phyloP scores from a whole-genome alignment of 2,329 filamentous ascomycete genomes.

The Onygenales sp. region DNA sequence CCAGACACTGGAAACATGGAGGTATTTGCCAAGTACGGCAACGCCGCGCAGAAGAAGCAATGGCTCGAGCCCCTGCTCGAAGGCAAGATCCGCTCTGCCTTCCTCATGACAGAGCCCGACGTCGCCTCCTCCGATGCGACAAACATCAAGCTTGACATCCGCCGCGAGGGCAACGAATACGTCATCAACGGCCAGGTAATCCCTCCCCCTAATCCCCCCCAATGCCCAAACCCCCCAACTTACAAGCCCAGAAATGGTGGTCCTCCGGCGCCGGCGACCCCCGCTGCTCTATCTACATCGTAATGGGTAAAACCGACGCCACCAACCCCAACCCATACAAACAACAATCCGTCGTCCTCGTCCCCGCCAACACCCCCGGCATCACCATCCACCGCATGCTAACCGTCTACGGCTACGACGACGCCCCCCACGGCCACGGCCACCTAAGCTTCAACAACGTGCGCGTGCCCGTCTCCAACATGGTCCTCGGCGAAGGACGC shows the following conservation, averaged over 20 bases:
- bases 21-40: slow-evolving; percentile 84
- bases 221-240: background rate
- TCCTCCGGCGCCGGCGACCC: slow-evolving; percentile 90
- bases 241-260: slow-evolving; percentile 79
- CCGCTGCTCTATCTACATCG: slow-evolving; percentile 85
- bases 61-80: slow-evolving; percentile 77
- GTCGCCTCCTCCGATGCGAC: slow-evolving; percentile 84
- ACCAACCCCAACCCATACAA: slow-evolving; percentile 67
- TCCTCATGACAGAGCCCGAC: slow-evolving; percentile 89
- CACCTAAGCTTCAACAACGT: slow-evolving; percentile 87
- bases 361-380: slow-evolving; percentile 69
- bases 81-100: slow-evolving; percentile 78
- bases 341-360: slow-evolving; percentile 88
- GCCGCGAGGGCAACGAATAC: slow-evolving; percentile 74
- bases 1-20: slow-evolving; percentile 96
- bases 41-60: slow-evolving; percentile 69
- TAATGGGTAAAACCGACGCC: slow-evolving; percentile 88
- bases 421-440: slow-evolving; percentile 95
- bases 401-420: slow-evolving; percentile 89
- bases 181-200: slow-evolving; percentile 76
- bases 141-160: slow-evolving; percentile 81
- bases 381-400: slow-evolving; percentile 93
- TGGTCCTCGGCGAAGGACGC: slow-evolving; percentile 85
- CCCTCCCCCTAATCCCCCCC: slow-evolving; percentile 3
- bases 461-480: slow-evolving; percentile 70